phyloP scores from a whole-genome alignment of 2,329 filamentous ascomycete species.

The Mollisiaceae sp. region DNA sequence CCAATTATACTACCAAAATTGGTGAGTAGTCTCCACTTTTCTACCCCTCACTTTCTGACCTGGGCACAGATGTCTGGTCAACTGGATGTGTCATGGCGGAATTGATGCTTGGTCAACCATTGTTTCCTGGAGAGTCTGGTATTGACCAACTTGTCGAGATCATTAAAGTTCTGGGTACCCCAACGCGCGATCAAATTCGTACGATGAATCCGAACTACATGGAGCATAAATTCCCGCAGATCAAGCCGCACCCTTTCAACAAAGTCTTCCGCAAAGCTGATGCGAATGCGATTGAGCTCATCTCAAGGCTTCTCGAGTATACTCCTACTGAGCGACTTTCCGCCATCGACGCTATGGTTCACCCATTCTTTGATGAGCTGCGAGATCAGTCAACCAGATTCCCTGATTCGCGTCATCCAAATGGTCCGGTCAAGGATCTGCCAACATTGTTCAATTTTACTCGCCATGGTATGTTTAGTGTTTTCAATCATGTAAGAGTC shows the following conservation, averaged over 20 bases:
- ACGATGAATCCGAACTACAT: conserved; percentile 99
- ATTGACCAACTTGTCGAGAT: conserved; percentile 99
- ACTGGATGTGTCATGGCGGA: conserved; percentile 99
- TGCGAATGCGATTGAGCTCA: conserved; percentile 89
- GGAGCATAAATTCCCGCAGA: conserved; percentile 99
- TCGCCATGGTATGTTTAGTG: conserved; percentile 74
- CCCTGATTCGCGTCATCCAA: conserved; percentile 91
- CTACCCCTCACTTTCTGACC: conserved; percentile 27
- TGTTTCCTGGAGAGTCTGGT: conserved; percentile 97
- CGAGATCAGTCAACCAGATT: conserved; percentile 89
- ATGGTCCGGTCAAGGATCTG: conserved; percentile 78
- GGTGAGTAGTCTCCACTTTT: conserved; percentile 62
- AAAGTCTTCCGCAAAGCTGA: conserved; percentile 99
- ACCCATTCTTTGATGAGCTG: conserved; percentile 98
- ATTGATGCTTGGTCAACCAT: conserved; percentile 95
- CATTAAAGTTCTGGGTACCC: conserved; percentile 97
- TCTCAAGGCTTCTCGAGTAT: conserved; percentile 92
- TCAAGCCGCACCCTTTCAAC: conserved; percentile 98
- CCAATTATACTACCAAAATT: conserved; percentile 99
- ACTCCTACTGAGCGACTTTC: conserved; percentile 94
- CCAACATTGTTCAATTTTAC: conserved; percentile 93
- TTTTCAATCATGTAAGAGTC: neutral
- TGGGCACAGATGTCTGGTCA: conserved; percentile 87
- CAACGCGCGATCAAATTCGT: conserved; percentile 95
- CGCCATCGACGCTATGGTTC: conserved; percentile 95